A percentile compares a stretch with the other conserved stretches of the same genome.
Conservation (phyloP, 768 basidiomycete species). For the Termitomyces bulborhizus region DNA sequence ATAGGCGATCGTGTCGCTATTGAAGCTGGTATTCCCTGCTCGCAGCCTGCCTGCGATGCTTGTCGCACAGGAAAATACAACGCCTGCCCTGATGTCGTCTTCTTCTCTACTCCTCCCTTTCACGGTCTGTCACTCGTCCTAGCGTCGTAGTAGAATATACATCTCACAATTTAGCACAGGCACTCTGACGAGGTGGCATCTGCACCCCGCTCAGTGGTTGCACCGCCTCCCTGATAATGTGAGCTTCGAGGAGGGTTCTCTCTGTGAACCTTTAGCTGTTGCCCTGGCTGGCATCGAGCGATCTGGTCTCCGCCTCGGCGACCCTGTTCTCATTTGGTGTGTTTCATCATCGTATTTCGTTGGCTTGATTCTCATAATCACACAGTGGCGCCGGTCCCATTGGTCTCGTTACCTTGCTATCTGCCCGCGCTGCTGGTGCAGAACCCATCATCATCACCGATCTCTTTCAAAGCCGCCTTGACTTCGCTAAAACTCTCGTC, state of each 20-base stretch:
- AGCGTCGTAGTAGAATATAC: neutral
- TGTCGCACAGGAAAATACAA: slow-evolving; percentile 65
- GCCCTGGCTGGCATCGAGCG: slow-evolving; percentile 66
- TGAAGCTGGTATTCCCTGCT: slow-evolving; percentile 66
- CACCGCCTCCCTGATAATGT: slow-evolving; percentile 58
- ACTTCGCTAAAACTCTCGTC: slow-evolving; percentile 58
- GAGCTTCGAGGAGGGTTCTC: slow-evolving; percentile 61
- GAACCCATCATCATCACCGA: slow-evolving; percentile 69
- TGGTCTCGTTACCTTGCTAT: slow-evolving; percentile 54
- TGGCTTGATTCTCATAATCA: neutral
- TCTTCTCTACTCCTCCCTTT: slow-evolving; percentile 67
- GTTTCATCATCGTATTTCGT: neutral
- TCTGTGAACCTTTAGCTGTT: slow-evolving; percentile 64
- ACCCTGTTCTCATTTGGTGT: slow-evolving; percentile 57
- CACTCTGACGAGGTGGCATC: slow-evolving; percentile 58
- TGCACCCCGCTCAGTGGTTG: slow-evolving; percentile 64
- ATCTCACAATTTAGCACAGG: slow-evolving; percentile 25
- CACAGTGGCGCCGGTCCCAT: slow-evolving; percentile 62
- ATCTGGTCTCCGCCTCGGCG: slow-evolving; percentile 57
- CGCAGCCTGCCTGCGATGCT: slow-evolving; percentile 51
- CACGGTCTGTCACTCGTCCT: slow-evolving; percentile 34
- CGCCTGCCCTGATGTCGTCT: slow-evolving; percentile 53
- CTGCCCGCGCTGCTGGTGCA: slow-evolving; percentile 62
- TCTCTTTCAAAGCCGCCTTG: slow-evolving; percentile 56
- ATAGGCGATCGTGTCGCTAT: slow-evolving; percentile 63